Evolutionary conservation across 805 yeast species (phyloP), one percentile per base, ranked within the genome.

Genomic region (Blastobotrys peoriensis): DNA sequence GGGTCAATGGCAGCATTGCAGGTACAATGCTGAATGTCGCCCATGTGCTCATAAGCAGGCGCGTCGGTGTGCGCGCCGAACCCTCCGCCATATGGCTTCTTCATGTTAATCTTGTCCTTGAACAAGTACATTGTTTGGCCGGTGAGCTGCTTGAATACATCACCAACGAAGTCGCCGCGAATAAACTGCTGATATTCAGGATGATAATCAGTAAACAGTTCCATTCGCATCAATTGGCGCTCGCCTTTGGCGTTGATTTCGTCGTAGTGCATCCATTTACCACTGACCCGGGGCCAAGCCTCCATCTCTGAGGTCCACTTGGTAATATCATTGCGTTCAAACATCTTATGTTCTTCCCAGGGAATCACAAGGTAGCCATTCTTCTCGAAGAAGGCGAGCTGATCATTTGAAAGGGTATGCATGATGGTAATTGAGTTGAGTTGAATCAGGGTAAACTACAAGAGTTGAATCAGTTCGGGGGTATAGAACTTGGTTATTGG

Each of bases 101-200:
- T 47, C 34, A 41, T 40, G 40, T 47, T 47, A 21, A 47, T 47
- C 43, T 47, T 47, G 39, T 47, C 50, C 33, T 47, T 47, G 43
- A 47, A 47, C 9, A 47, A 33, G 18, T 33, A 38, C 50, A 47
- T 47, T n/a, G 23, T 22, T 25, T 34, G 34, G 5, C 48, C 50
- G 5, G 47, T 40, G n/a, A 47, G 33, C 36, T 44, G 45, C 15
- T 36, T 27, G 17, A 47, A 45, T 36, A 47, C 37, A 5, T 17
- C 19, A 8, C 34, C 36, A 19, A 47, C 30, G n/a, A 17, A 38
- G 6, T 16, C 30, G 4, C 50, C 50, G 10, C 50, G 48, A 6
- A 39, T 47, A n/a, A 47, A 38, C n/a, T 19, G 13, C 15, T 46
- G 21, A 37, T 41, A 45, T 8, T 36, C 33, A 4, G 35, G 38